Evolutionary conservation across 129 eudicot genomes (phyloP), one percentile per base, ranked within the genome.

Genomic region (Helianthus tuberosus): DNA sequence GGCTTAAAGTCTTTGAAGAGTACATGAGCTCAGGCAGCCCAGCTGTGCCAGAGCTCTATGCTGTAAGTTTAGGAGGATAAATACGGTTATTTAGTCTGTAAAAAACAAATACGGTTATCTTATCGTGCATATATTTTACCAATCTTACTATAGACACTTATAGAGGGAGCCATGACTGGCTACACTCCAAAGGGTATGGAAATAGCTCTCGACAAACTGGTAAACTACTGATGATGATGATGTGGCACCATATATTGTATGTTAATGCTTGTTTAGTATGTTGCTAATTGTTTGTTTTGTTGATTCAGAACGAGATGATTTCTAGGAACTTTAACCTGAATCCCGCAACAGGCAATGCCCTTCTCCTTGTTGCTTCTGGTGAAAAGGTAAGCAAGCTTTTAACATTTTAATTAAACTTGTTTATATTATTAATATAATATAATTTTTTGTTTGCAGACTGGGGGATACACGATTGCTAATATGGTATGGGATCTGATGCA

Each of bases 101-200:
- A 27, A 49, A 20, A 49, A 20, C 41, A 58, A 8, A 35, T 44
- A 4, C 68, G 36, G 36, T 32, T 32, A 32, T 46, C 25, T 69
- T 10, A 57, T 48, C 3, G 5, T 39, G 69, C 61, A 44, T 69
- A 4, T 14, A 3, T 58, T 46, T 44, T 15, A 59, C 64, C 51
- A 8, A 25, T 73, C 20, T 64, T 55, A 32, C 72, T 90, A 71
- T 76, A 93, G 98, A 86, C 96, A 8, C 80, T 93, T 44, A 75
- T 73, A 50, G 98, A 93, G 81, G 98, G 96, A 79, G 98, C 98
- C 67, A 90, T 93, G 98, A 53, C 81, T 53, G 92, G 89, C 46
- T 63, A 93, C 69, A 93, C 98, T 47, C 88, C 90, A 49, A 83
- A 75, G 83, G 98, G 98, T 59, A 90, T 90, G 96, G 85, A 83